Evolutionary conservation across 441 rosid genomes (phyloP), one percentile per base, ranked within the genome.

Genomic region (Populus tomentosa): DNA sequence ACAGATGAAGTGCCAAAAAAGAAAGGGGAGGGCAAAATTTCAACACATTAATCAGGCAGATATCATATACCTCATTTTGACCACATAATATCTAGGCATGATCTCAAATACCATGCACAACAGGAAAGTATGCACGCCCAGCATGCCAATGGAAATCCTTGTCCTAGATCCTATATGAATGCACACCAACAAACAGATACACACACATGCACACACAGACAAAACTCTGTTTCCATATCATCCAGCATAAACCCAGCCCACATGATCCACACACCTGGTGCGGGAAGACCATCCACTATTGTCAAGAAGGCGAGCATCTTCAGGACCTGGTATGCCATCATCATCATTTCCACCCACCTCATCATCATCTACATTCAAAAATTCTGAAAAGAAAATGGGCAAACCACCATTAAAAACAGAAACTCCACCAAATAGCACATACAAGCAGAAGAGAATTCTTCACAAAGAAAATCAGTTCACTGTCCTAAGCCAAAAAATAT

Each of bases 281-380:
- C 98, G 98, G 70, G 98, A 91, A 83, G 98, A 94, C 99, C 99
- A 97, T 36, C 99, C 97, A 84, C 87, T 93, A 77, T 94, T 97
- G 77, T 94, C 99, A 63, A 90, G 88, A 83, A 94, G 87, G 77
- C 80, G 85, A 75, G 89, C 73, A 33, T 90, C 97, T 68, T 92
- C 96, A 74, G 81, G 84, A 79, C 84, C 72, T 36, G 86, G 85
- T 77, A 79, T 66, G 32, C 83, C 92, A 75, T 89, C 90, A 67
- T 93, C 89, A 71, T 89, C 88, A 71, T 94, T 95, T 76, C 87
- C 95, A 59, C 81, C 94, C 70, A 79, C 63, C 75, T 93, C 98
- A 30, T 94, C 98, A 83, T 94, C 98, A 81, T 97, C 95, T 70
- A 90, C 93, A 79, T 93, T 94, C 85, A 97, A 79, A 82, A 97